phyloP scores from a whole-genome alignment of 164 flowering plant species.

The Cinnamomum chago region DNA sequence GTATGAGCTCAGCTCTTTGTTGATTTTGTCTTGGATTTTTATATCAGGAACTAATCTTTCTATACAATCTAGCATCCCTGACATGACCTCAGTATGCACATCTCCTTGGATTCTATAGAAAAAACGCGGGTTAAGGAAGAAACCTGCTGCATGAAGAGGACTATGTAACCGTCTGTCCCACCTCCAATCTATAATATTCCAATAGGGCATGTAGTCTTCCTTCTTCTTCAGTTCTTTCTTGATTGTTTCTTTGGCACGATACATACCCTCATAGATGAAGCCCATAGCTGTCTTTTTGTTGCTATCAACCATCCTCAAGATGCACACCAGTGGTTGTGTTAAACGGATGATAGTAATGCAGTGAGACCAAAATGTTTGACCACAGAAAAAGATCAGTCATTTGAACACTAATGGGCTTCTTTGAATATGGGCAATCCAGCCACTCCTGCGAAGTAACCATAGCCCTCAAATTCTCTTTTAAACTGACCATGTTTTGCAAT shows the following conservation, averaged over 20 bases:
- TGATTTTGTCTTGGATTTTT: slow-evolving; percentile 65
- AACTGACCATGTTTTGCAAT: slow-evolving; percentile 51
- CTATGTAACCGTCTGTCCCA: slow-evolving; percentile 53
- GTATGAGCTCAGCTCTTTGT: slow-evolving; percentile 68
- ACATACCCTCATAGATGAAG: slow-evolving; percentile 69
- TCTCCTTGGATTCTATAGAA: slow-evolving; percentile 70
- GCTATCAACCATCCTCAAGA: slow-evolving; percentile 50
- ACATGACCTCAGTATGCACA: slow-evolving; percentile 48
- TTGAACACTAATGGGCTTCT: slow-evolving; percentile 49
- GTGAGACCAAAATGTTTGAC: slow-evolving; percentile 66
- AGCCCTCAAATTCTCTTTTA: slow-evolving; percentile 52
- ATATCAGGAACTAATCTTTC: slow-evolving; percentile 80
- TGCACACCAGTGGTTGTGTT: slow-evolving; percentile 56
- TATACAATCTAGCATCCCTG: slow-evolving; percentile 74
- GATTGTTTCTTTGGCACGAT: slow-evolving; percentile 67
- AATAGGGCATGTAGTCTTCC: slow-evolving; percentile 53
- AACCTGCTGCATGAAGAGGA: slow-evolving; percentile 85
- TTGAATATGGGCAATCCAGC: slow-evolving; percentile 60
- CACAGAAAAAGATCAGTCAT: slow-evolving; percentile 47
- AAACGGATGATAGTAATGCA: slow-evolving; percentile 39
- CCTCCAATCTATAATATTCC: slow-evolving; percentile 77
- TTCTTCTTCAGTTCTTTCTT: slow-evolving; percentile 58
- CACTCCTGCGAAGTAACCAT: slow-evolving; percentile 91
- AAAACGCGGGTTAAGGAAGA: slow-evolving; percentile 78
- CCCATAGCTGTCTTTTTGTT: slow-evolving; percentile 76